A percentile compares a stretch with the other conserved stretches of the same genome.
Conservation (phyloP, 768 basidiomycete species). For the Xerocomellus chrysenteron region DNA sequence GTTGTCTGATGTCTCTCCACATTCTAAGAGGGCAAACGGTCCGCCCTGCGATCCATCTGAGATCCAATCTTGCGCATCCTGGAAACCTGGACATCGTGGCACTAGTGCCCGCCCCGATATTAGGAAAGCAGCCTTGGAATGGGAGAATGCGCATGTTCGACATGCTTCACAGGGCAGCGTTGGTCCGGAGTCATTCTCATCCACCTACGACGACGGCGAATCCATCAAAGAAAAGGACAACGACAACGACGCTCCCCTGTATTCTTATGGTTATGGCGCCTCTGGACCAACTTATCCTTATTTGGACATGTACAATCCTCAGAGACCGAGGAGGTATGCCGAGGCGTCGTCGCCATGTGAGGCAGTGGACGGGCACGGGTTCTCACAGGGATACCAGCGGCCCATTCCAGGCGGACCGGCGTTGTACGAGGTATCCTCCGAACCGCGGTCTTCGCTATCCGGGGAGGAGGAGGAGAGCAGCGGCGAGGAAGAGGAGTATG, state of each 20-base stretch:
- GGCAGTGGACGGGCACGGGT: constrained; percentile 1
- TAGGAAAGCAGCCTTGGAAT: background rate
- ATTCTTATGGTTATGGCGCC: constrained; percentile 31
- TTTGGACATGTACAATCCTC: constrained; percentile 32
- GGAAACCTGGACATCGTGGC: constrained; percentile 21
- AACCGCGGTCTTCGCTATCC: constrained; percentile 13
- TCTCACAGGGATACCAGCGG: background rate
- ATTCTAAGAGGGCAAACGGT: constrained; percentile 5
- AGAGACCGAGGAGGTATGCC: background rate
- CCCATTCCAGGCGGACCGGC: background rate
- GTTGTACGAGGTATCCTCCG: constrained; percentile 13
- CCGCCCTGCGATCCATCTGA: constrained; percentile 18
- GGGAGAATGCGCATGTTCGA: constrained; percentile 10
- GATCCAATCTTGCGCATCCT: constrained; percentile 16
- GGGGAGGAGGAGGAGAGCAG: constrained; percentile 6
- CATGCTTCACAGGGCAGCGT: constrained; percentile 4
- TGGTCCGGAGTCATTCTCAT: constrained; percentile 1
- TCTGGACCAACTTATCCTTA: constrained; percentile 29
- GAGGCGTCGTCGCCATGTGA: constrained; percentile 5
- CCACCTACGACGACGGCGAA: constrained; percentile 12
- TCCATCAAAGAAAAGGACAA: constrained; percentile 8
- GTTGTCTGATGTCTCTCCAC: background rate
- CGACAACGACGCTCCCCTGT: constrained; percentile 6
- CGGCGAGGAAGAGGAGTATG: constrained; percentile 35
- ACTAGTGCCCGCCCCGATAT: constrained; percentile 2